Percentiles rank a stretch among this genome's conserved stretches.
Conservation (phyloP, 2,329 filamentous ascomycete genomes). For the Diaporthe citri region DNA sequence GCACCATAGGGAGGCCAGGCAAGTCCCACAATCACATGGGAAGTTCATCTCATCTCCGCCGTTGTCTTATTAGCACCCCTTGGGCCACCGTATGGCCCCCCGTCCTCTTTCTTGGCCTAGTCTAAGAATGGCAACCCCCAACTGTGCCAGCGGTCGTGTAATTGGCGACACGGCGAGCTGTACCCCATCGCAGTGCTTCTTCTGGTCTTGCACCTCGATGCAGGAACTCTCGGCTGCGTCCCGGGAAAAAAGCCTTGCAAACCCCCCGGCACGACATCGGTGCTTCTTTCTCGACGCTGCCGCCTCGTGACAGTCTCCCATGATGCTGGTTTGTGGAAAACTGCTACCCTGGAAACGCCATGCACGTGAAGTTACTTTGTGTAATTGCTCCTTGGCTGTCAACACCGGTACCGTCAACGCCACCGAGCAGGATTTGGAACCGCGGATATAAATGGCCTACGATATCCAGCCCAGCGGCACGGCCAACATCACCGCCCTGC, state of each 20-base stretch:
- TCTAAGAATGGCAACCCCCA: slow-evolving; percentile 16
- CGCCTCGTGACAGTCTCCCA: slow-evolving; percentile 24
- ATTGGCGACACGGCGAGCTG: slow-evolving; percentile 30
- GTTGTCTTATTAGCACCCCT: slow-evolving; percentile 20
- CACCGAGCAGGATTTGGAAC: background rate
- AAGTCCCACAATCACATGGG: background rate
- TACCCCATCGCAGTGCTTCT: slow-evolving; percentile 18
- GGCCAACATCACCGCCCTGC: slow-evolving; percentile 15
- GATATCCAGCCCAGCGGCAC: slow-evolving; percentile 9
- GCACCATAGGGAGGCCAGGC: background rate
- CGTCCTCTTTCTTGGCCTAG: slow-evolving; percentile 11
- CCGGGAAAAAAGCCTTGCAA: slow-evolving; percentile 14
- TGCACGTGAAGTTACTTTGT: slow-evolving; percentile 17
- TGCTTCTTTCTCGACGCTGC: slow-evolving; percentile 42
- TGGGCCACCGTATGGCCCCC: background rate
- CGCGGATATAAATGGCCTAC: slow-evolving; percentile 31
- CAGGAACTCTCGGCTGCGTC: slow-evolving; percentile 34
- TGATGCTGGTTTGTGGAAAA: slow-evolving; percentile 22
- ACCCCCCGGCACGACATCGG: slow-evolving; percentile 44
- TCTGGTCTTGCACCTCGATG: slow-evolving; percentile 6
- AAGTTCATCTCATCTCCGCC: slow-evolving; percentile 15
- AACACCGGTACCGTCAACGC: background rate
- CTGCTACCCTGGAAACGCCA: slow-evolving; percentile 23
- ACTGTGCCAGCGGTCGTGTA: slow-evolving; percentile 3
- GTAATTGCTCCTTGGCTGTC: slow-evolving; percentile 17